Evolutionary conservation across 345 rosid genomes (phyloP), one percentile per base, ranked within the genome.

Genomic region (Acer negundo): DNA sequence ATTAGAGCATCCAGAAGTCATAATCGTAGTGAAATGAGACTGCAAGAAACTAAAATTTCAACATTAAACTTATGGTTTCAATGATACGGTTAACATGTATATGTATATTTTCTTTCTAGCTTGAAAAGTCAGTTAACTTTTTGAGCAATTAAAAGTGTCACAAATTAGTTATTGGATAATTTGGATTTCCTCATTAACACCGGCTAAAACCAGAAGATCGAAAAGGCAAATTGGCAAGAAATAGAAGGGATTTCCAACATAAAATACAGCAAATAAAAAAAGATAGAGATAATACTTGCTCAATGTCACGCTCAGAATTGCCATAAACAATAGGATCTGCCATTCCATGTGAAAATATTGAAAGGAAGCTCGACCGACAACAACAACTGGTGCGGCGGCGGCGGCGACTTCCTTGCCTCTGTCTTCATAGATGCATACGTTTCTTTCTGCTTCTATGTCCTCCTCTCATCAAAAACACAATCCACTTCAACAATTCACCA

Each of bases 331-430:
- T 86, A 87, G 86, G 97, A 94, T 96, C 92, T 91, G 98, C 99
- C 99, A 95, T 95, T 95, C 99, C 99, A 95, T 95, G 92, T 91
- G 97, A 91, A 83, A 87, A 80, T 76, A 65, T 69, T 69, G 83
- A 74, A 68, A 82, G 82, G 87, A 81, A 75, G 83, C 77, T 83
- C 80, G 82, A 85, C 81, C 82, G 67, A 74, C 78, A 55, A 73
- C 59, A 75, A 78, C 49, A 10, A n/a, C 61, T n/a, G 49, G 49
- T 46, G 49, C 49, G 49, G 66, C 51, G 53, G 72, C 83, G 82
- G 84, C 86, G 81, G 85, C 80, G 84, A 85, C 82, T 87, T 88
- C 85, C 74, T 79, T 86, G 86, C 86, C 85, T 88, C 84, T 82
- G 92, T 91, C 98, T 88, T 89, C 98, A 95, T 93, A 86, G 95